Percentiles rank a stretch among this genome's conserved stretches.
These are phyloP conservation scores for Murraya paniculata DNA, from an alignment of 345 rosid genomes.

Conservation along the genomic window DNA sequence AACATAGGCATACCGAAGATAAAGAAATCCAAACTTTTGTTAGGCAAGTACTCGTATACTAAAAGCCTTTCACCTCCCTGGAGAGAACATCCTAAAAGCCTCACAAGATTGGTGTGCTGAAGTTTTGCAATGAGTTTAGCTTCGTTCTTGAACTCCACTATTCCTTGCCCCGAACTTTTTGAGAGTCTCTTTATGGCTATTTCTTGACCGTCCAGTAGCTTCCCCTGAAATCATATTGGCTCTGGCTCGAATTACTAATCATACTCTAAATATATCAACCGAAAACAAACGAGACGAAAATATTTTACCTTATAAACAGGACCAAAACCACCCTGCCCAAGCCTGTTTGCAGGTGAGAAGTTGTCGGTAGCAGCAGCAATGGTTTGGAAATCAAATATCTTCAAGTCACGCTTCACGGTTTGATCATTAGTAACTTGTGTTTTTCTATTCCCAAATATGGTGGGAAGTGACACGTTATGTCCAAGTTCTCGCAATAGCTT, in stretches of 20 bases:
- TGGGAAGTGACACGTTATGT: not conserved
- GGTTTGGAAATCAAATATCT: slow-evolving; percentile 1
- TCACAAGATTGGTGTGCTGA: slow-evolving; percentile 10
- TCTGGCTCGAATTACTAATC: not conserved
- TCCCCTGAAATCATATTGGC: not conserved
- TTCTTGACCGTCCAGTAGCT: not conserved
- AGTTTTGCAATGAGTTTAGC: slow-evolving; percentile 11
- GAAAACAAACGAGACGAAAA: not conserved
- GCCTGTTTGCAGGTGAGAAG: not conserved
- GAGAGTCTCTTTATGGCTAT: slow-evolving; percentile 6
- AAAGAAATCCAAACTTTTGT: slow-evolving; percentile 5
- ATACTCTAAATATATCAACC: not conserved
- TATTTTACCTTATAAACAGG: slow-evolving; percentile 2
- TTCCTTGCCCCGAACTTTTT: slow-evolving; percentile 8
- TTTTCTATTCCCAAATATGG: not conserved
- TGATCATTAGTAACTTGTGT: not conserved
- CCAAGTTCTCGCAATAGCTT: slow-evolving; percentile 6
- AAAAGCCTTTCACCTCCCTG: slow-evolving; percentile 1
- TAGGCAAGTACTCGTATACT: not conserved
- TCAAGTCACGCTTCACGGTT: not conserved
- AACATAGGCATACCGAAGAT: not conserved
- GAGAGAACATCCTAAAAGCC: not conserved
- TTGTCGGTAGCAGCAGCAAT: not conserved
- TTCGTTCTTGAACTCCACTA: slow-evolving; percentile 3
- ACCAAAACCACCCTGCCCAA: slow-evolving; percentile 2